Base-by-base conservation (phyloP, 2,329 filamentous ascomycete genomes). In the Emmonsiellopsis sp. region DNA sequence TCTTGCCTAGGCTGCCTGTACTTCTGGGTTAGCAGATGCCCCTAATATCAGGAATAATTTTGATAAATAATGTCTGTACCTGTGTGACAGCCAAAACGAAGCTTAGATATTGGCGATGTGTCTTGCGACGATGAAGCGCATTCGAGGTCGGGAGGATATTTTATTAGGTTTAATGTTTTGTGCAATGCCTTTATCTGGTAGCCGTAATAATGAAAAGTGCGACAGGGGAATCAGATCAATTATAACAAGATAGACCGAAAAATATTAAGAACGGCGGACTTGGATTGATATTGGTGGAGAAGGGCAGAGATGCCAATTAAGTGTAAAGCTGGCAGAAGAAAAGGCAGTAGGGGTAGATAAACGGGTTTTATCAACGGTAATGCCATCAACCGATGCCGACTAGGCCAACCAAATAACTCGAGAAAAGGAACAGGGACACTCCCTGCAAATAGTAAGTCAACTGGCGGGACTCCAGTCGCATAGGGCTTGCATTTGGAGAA, bases 261-360 rank as follows among this genome's bases (percentile, higher is more conserved):
- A 30, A 15, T 16, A 41, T 51, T 34, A 43, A 43, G 15, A 51
- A 51, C 32, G 16, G 38, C n/a, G 48, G 38, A 41, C 26, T 42
- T 38, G 7, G 35, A 50, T n/a, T n/a, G 11, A 46, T 41, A 50
- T 40, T 41, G 15, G 48, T 43, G 48, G 48, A 42, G 48, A 31
- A 51, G 31, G 8, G 48, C 38, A 20, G 48, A 42, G 48, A 51
- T 41, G 37, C 40, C 48, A 37, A 51, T 32, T 43, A 49, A 51
- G 48, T 34, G 48, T 51, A 51, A 42, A 35, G 11, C 31, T 35
- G 48, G 48, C 15, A 43, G 38, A 20, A 31, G 38, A 9, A 43
- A 51, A 11, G 13, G 32, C n/a, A 32, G 42, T 51, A 51, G n/a
- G 26, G 48, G 31, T 43, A 20, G 48, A 43, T 51, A 51, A 32